Percentiles rank a stretch among this genome's conserved stretches.
Evolutionary conservation across 495 filamentous ascomycete species (phyloP).

Genomic region (Sphaerosporella brunnea): DNA sequence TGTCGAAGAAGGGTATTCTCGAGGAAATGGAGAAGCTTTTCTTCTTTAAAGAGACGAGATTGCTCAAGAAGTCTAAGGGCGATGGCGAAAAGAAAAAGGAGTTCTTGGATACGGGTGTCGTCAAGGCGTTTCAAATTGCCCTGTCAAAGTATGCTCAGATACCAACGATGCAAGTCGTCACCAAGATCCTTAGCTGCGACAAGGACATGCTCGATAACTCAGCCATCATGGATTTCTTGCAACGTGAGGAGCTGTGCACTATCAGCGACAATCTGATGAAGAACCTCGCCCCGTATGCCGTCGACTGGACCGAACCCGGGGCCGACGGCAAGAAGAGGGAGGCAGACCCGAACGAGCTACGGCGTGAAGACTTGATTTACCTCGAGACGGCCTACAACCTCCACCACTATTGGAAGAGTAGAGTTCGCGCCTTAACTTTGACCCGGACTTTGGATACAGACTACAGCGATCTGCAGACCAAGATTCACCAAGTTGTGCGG

Average conservation of each 20-base stretch:
- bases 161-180: slow-evolving; percentile 64
- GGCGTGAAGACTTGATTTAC: slow-evolving; percentile 87
- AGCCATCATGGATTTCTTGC: slow-evolving; percentile 95
- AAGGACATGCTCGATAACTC: slow-evolving; percentile 73
- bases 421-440: slow-evolving; percentile 75
- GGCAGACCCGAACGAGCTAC: slow-evolving; percentile 74
- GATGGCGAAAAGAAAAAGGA: slow-evolving; percentile 93
- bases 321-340: slow-evolving; percentile 63
- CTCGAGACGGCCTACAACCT: slow-evolving; percentile 84
- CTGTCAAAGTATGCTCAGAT: slow-evolving; percentile 72
- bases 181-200: slow-evolving; percentile 93
- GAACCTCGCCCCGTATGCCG: slow-evolving; percentile 82
- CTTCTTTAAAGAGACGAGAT: slow-evolving; percentile 91
- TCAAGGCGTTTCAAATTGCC: slow-evolving; percentile 83
- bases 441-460: slow-evolving; percentile 74
- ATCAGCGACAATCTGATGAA: slow-evolving; percentile 83
- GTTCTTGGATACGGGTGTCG: slow-evolving; percentile 78
- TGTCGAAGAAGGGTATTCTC: slow-evolving; percentile 80
- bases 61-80: slow-evolving; percentile 44
- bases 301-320: slow-evolving; percentile 87
- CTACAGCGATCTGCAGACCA: slow-evolving; percentile 74
- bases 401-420: slow-evolving; percentile 95
- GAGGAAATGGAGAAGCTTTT: slow-evolving; percentile 96
- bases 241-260: slow-evolving; percentile 76
- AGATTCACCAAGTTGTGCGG: slow-evolving; percentile 60